Evolutionary conservation across 805 yeast species (phyloP).

Genomic region (Saturnispora hagleri): DNA sequence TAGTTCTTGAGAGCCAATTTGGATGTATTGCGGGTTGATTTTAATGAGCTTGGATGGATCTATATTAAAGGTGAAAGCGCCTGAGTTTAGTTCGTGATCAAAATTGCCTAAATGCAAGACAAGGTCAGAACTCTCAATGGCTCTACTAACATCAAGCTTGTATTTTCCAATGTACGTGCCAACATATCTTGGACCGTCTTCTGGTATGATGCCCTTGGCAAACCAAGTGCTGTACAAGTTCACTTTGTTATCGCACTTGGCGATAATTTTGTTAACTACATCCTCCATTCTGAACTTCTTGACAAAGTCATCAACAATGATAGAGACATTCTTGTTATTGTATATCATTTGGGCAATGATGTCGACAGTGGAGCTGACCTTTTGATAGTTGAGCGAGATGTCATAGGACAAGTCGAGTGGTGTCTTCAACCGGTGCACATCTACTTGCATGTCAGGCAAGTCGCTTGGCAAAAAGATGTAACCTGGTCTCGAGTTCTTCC

Average conservation of each 20-base stretch:
- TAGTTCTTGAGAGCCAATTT: constrained; percentile 26
- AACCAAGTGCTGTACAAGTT: constrained; percentile 33
- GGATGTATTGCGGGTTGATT: constrained; percentile 34
- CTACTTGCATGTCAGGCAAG: constrained; percentile 45
- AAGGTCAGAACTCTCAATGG: constrained; percentile 49
- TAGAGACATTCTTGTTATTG: constrained; percentile 28
- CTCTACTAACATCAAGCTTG: constrained; percentile 28
- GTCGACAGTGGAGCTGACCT: constrained; percentile 19
- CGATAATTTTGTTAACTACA: constrained; percentile 25
- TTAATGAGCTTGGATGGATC: constrained; percentile 23
- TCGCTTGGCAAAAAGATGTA: constrained; percentile 74
- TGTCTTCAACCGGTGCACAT: constrained; percentile 27
- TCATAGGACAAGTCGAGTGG: constrained; percentile 21
- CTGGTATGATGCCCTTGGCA: constrained; percentile 34
- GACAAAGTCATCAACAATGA: constrained; percentile 36
- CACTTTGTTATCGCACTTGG: constrained; percentile 26
- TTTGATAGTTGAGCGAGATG: constrained; percentile 13
- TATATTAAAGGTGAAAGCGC: constrained; percentile 40
- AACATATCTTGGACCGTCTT: constrained; percentile 31
- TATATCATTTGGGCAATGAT: constrained; percentile 32
- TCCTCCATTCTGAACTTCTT: constrained; percentile 30
- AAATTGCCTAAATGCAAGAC: constrained; percentile 64
- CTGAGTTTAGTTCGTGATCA: constrained; percentile 55
- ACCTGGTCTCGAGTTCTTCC: constrained; percentile 66
- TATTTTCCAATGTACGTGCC: constrained; percentile 36